Evolutionary conservation across 164 flowering plant species (phyloP), one percentile per base, ranked within the genome.

Genomic region (Macadamia integrifolia): DNA sequence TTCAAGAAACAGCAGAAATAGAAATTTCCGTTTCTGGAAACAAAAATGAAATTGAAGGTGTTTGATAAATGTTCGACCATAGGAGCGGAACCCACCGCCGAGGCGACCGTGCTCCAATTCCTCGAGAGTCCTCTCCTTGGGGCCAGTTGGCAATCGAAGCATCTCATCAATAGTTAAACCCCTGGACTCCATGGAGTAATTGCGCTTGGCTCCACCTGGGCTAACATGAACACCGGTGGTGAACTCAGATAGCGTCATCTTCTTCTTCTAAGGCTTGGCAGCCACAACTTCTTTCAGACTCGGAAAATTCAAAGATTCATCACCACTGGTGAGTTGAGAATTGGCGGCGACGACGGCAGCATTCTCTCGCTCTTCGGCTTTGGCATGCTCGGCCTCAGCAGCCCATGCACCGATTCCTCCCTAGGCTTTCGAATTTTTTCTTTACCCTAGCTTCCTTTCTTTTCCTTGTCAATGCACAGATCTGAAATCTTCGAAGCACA

Each of bases 131-230:
- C 23, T 23, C 23, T 23, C 23, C 23, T 23, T 23, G 23, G 23
- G 23, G 23, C 23, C 23, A 23, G 23, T 23, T 23, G 23, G 23
- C 23, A 23, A 23, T 23, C 80, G 78, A 30, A 80, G 69, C 85
- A 88, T 85, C 81, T 90, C 93, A 0, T 80, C 85, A 1, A 80
- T 80, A 1, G 96, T 90, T 58, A 91, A 71, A 0, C 90, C 83
- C 62, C 71, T 81, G 1, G 67, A 53, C 2, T 77, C 87, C n/a
- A 30, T 3, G 17, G 66, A 50, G 1, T 58, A 67, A 40, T 76
- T 78, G 15, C 71, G 68, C 66, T 69, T 55, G 10, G 61, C 70
- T 0, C 68, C 71, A 17, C 80, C 82, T 6, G 81, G 66, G 1
- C 72, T 73, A 23, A 69, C 60, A 67, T 72, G 63, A 0, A 14